phyloP scores from a whole-genome alignment of 768 basidiomycete species.

The Sutorius australiensis region DNA sequence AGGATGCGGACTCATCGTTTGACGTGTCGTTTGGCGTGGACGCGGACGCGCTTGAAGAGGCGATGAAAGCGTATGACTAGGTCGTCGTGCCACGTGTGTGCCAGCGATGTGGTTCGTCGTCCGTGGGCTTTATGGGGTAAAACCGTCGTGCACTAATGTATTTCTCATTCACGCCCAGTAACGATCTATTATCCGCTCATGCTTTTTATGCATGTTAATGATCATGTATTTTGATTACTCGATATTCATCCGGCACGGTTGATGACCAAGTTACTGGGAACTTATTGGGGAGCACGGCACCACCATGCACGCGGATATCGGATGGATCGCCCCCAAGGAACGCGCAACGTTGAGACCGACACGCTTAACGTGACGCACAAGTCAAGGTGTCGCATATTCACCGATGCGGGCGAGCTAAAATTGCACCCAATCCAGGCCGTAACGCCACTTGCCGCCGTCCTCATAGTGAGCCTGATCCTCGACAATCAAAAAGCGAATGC shows the following conservation, averaged over 20 bases:
- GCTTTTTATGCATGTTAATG: constrained; percentile 1
- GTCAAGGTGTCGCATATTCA: neutral
- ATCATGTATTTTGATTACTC: neutral
- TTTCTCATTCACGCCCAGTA: neutral
- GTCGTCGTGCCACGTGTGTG: neutral
- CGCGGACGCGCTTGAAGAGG: constrained; percentile 27
- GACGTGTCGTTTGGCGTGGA: constrained; percentile 32
- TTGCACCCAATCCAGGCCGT: neutral
- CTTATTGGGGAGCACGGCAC: neutral
- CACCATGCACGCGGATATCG: neutral
- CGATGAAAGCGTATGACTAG: constrained; percentile 32
- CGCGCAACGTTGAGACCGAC: too few species aligned
- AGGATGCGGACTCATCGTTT: constrained; percentile 30
- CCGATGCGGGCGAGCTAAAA: neutral
- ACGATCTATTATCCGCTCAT: constrained; percentile 6
- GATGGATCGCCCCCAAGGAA: neutral
- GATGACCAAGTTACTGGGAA: too few species aligned
- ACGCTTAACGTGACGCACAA: too few species aligned
- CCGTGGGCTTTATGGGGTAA: neutral
- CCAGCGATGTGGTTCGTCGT: neutral
- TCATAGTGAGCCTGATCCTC: neutral
- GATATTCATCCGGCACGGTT: neutral
- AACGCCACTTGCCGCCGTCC: neutral
- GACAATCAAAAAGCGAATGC: neutral
- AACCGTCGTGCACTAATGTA: neutral